These are phyloP conservation scores for Termitomyces titanicus DNA, from an alignment of 768 basidiomycete species.

Conservation along the genomic window DNA sequence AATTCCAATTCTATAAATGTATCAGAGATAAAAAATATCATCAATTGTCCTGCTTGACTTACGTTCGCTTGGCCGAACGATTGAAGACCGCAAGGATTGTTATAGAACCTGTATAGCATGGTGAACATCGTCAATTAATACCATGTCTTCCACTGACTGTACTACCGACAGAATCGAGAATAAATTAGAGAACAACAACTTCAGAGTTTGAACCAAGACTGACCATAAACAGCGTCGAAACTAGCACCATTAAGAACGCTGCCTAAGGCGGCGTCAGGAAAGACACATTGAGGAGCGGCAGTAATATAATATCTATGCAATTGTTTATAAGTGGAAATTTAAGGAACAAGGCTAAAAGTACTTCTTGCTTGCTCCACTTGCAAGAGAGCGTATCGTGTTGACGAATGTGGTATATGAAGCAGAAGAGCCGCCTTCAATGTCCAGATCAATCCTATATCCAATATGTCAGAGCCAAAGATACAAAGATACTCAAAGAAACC, in stretches of 20 bases:
- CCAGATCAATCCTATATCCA: slow-evolving; percentile 54
- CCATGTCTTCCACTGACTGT: slow-evolving; percentile 22
- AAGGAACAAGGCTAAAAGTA: slow-evolving; percentile 19
- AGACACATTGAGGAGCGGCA: slow-evolving; percentile 65
- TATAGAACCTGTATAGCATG: slow-evolving; percentile 46
- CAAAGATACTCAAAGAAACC: slow-evolving; percentile 1
- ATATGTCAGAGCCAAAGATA: neutral
- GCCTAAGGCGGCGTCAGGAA: slow-evolving; percentile 61
- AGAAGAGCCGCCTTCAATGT: slow-evolving; percentile 67
- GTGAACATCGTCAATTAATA: neutral
- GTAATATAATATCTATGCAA: slow-evolving; percentile 57
- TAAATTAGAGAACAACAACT: neutral
- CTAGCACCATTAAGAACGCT: slow-evolving; percentile 54
- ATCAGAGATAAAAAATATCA: neutral
- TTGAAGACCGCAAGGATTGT: slow-evolving; percentile 49
- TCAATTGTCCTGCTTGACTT: slow-evolving; percentile 19
- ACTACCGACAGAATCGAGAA: slow-evolving; percentile 20
- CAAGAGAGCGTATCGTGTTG: slow-evolving; percentile 48
- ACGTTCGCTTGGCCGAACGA: slow-evolving; percentile 46
- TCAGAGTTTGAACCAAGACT: neutral
- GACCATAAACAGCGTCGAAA: slow-evolving; percentile 71
- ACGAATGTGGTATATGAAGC: slow-evolving; percentile 51
- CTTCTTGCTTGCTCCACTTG: slow-evolving; percentile 51
- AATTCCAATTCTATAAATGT: slow-evolving; percentile 55
- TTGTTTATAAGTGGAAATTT: neutral